Conservation (phyloP, 768 basidiomycete genomes). For the Mycena floridula region DNA sequence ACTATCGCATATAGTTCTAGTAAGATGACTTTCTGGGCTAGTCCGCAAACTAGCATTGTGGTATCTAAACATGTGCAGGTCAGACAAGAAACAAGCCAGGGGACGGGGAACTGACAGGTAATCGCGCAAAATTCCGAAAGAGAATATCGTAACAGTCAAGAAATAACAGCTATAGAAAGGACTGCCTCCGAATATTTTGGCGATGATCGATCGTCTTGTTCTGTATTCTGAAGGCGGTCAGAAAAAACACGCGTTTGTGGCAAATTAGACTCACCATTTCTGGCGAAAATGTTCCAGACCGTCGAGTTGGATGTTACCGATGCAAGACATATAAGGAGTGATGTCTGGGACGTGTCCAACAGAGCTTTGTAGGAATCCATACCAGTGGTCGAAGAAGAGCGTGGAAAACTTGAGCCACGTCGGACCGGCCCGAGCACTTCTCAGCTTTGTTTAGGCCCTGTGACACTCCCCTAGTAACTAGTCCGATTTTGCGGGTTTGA, state of each 20-base stretch:
- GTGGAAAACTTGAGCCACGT: too few relatives aligned
- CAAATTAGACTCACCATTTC: constrained; percentile 55
- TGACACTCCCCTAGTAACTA: too few relatives aligned
- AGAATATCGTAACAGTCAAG: constrained; percentile 80
- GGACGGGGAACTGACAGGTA: constrained; percentile 51
- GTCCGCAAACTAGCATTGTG: constrained; percentile 64
- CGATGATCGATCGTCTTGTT: constrained; percentile 72
- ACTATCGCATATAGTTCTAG: constrained; percentile 57
- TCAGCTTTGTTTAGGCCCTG: too few relatives aligned
- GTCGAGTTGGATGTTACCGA: constrained; percentile 86
- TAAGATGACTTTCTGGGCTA: constrained; percentile 65
- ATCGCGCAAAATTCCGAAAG: constrained; percentile 81
- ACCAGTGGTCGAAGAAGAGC: too few relatives aligned
- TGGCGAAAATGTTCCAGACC: constrained; percentile 94
- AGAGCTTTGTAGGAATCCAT: constrained; percentile 8
- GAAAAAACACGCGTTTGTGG: too few relatives aligned
- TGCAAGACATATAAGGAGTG: constrained; percentile 59
- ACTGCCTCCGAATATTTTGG: constrained; percentile 74
- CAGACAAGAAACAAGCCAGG: neutral
- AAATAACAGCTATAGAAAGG: constrained; percentile 78
- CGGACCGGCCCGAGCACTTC: too few relatives aligned
- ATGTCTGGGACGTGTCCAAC: constrained; percentile 59
- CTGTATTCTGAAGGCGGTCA: constrained; percentile 43
- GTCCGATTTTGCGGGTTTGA: too few relatives aligned
- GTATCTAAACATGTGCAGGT: constrained; percentile 46